Conservation (phyloP, 495 filamentous ascomycete genomes). For the Lichina pygmaea region DNA sequence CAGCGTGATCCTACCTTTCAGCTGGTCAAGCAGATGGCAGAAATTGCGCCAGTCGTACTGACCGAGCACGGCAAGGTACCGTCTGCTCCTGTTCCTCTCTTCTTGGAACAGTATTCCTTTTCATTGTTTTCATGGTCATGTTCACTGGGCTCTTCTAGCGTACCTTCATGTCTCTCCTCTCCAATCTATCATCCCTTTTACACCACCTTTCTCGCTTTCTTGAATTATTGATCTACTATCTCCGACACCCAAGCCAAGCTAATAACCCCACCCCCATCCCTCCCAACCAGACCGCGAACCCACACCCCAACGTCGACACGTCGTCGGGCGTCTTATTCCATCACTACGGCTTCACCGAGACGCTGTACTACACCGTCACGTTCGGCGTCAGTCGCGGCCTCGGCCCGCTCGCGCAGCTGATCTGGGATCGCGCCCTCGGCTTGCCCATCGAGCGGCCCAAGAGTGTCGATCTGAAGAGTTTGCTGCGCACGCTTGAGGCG, state of each 20-base stretch:
- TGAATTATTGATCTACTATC: too few relatives aligned
- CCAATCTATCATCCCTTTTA: background rate
- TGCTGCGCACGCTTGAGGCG: conserved; percentile 26
- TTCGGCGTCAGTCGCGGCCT: conserved; percentile 85
- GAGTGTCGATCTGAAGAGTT: conserved; percentile 73
- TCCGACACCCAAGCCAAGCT: conserved; percentile 1
- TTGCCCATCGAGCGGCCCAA: conserved; percentile 96
- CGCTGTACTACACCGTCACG: conserved; percentile 90
- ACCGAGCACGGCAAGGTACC: conserved; percentile 68
- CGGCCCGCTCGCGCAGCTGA: conserved; percentile 74
- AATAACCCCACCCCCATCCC: background rate
- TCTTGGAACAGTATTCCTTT: background rate
- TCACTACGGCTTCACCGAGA: conserved; percentile 90
- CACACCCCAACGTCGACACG: conserved; percentile 85
- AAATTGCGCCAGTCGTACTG: conserved; percentile 62
- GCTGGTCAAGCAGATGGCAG: conserved; percentile 65
- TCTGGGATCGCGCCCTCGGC: conserved; percentile 87
- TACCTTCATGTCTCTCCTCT: too few relatives aligned
- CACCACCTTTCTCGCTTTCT: background rate
- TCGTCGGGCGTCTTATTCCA: conserved; percentile 84
- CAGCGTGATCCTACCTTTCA: conserved; percentile 71
- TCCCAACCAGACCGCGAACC: conserved; percentile 59
- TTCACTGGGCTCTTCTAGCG: too few relatives aligned
- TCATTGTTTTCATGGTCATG: too few relatives aligned
- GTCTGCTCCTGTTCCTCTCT: background rate